Evolutionary conservation across 768 basidiomycete species (phyloP), one percentile per base, ranked within the genome.

Genomic region (Boletus eberwhitei): DNA sequence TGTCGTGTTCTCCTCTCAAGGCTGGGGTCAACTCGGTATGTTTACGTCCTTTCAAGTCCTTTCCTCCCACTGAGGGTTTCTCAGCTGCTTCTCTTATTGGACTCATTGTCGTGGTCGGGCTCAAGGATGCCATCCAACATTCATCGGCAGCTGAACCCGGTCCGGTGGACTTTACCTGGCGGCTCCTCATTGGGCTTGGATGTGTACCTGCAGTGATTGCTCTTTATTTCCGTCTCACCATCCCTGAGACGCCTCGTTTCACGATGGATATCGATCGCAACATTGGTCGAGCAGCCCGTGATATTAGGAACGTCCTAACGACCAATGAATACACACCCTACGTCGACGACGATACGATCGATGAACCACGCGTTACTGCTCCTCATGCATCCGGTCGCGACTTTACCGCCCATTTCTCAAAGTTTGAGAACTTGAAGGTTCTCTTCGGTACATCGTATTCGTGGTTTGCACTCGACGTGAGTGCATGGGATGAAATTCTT

Each of bases 181-280:
- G 90, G 57, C 74, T 93, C 42, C 79, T 93, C 62, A 90, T 94
- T 72, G 91, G 92, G 60, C 74, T 93, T 41, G 92, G 92, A 45
- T 87, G 85, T 54, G 74, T 93, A 38, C 92, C 92, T 29, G 91
- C 82, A 48, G 76, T 75, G 32, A 66, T 91, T 52, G 90, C 89
- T 16, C 82, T 93, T 45, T 93, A 91, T 76, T 93, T 88, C 85
- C 88, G 91, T 64, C 79, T 93, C 32, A 92, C 90, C 21, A 89
- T 93, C 67, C 89, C 90, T 17, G 90, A 93, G 69, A 93, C 90
- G 2, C 91, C 92, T n/a, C 89, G 91, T 53, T 83, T 77, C 72
- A 93, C 90, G 59, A 91, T 93, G 86, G 91, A 94, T 74, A 81
- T 94, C 58, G 88, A 90, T 70, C 75, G 74, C 21, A 90, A 92